Base-by-base conservation (phyloP, 495 filamentous ascomycete genomes). In the Xylaria sp. region DNA sequence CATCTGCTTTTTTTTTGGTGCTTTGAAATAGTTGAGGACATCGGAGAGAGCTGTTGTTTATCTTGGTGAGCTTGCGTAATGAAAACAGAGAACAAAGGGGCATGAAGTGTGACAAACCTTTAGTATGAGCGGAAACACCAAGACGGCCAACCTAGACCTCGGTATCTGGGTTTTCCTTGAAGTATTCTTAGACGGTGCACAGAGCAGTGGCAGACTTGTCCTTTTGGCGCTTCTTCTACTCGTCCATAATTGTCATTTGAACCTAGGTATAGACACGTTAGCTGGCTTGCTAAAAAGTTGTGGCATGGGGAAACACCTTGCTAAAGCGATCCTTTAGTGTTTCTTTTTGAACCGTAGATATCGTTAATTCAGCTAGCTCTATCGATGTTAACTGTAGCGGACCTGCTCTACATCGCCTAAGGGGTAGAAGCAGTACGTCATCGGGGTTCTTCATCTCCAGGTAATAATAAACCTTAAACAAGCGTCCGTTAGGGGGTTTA, bases 211-310 rank as follows among this genome's bases (percentile, higher is more conserved):
- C 63, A 21, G 43, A 50, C 64, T 61, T 26, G 33, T 37, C 69
- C 68, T 83, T 85, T 71, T 83, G 43, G 12, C 43, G 43, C 48
- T 52, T 21, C 48, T 52, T 52, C 48, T 52, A n/a, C 48, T 52
- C 48, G n/a, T 52, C 48, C 48, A 52, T n/a, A 52, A 21, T 52
- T 52, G 48, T n/a, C 48, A 11, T n/a, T 52, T 52, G 48, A 52
- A 52, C 48, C n/a, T 52, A 52, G 48, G 48, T 52, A 52, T 52
- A 52, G n/a, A 52, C 48, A 52, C 48, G n/a, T 52, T 52, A 52
- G 48, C 48, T 52, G 48, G 24, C 6, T 52, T 52, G 48, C 48
- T 52, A 52, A 52, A 52, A 52, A 52, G 48, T 52, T 52, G 48
- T 52, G n/a, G 48, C n/a, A 52, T n/a, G 48, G 48, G 48, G 48